Evolutionary conservation across 805 yeast genomes (phyloP).

Genomic region (Candida vaughaniae): DNA sequence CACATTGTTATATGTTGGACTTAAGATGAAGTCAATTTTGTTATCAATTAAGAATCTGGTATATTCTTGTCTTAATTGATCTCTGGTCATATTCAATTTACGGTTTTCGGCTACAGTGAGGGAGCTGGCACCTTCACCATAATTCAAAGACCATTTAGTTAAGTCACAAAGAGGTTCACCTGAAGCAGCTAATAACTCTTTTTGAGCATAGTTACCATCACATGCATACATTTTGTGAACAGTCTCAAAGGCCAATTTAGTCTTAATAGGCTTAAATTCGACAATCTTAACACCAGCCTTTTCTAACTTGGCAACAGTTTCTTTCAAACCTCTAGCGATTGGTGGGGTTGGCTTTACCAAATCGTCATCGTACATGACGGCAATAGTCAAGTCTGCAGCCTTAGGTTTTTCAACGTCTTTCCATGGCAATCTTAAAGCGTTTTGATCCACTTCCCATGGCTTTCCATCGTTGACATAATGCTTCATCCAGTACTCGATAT

Average conservation of each 20-base stretch:
- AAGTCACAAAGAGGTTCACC: slow-evolving; percentile 71
- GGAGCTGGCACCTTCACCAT: slow-evolving; percentile 55
- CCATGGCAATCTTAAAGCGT: slow-evolving; percentile 54
- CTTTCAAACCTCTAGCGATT: slow-evolving; percentile 53
- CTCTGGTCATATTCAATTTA: slow-evolving; percentile 54
- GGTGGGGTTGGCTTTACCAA: slow-evolving; percentile 69
- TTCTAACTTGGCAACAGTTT: slow-evolving; percentile 51
- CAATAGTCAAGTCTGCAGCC: slow-evolving; percentile 53
- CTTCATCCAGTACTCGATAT: slow-evolving; percentile 68
- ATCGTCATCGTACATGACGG: slow-evolving; percentile 63
- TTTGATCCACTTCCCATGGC: slow-evolving; percentile 58
- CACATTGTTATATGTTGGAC: slow-evolving; percentile 67
- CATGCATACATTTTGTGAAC: slow-evolving; percentile 56
- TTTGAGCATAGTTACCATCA: slow-evolving; percentile 67
- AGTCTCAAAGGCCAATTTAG: slow-evolving; percentile 57
- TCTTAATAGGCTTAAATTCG: slow-evolving; percentile 57
- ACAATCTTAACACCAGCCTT: slow-evolving; percentile 60
- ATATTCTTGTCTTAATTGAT: slow-evolving; percentile 57
- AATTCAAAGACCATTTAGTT: slow-evolving; percentile 59
- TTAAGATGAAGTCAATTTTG: slow-evolving; percentile 62
- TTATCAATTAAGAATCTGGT: slow-evolving; percentile 50
- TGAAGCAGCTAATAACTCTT: slow-evolving; percentile 49
- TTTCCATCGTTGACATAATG: slow-evolving; percentile 58
- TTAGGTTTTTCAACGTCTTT: slow-evolving; percentile 40
- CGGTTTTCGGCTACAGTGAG: slow-evolving; percentile 53